Evolutionary conservation across 1,284 basidiomycete genomes (phyloP), one percentile per base, ranked within the genome.

Genomic region (Ceratobasidium sp.): DNA sequence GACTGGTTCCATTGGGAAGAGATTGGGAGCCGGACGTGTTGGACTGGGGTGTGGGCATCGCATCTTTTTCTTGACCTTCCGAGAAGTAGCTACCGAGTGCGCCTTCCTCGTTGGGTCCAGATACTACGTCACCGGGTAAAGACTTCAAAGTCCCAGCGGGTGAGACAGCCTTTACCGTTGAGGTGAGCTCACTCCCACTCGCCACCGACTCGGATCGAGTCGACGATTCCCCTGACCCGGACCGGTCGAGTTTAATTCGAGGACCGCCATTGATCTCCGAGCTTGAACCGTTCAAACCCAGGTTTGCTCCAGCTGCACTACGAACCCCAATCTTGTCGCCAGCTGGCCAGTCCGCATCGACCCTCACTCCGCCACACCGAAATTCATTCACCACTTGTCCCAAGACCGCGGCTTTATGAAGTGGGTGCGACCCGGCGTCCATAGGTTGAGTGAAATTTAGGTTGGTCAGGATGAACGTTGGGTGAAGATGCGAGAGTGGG

Each of bases 321-420:
- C n/a, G 15, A 15, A n/a, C 45, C 15, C 49, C 35, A 40, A 15
- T 25, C 49, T 52, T 52, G 13, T 52, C 49, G 27, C 15, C 13
- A 22, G 27, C 13, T n/a, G 38, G 32, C 38, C 10, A 40, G 38
- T 8, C 38, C 29, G 27, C 58, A 29, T 62, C 58, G 40, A 32
- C 31, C 2, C 42, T 25, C 12, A 64, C 47, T 5, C 60, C 60
- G 25, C 60, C 60, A 40, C 60, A 64, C 32, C 49, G 47, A 38
- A 52, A 53, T 35, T 64, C 45, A 22, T 64, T 8, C 15, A 64
- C 60, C 3, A 64, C 34, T 17, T 64, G 47, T 3, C 60, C 60
- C 2, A 64, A 49, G 13, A 64, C 29, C 31, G 60, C 60, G 8
- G 60, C 60, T 17, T 49, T 29, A 38, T 64, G 52, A 15, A 64